Evolutionary conservation across 2,329 filamentous ascomycete genomes (phyloP).

Genomic region (Alternaria infectoria): DNA sequence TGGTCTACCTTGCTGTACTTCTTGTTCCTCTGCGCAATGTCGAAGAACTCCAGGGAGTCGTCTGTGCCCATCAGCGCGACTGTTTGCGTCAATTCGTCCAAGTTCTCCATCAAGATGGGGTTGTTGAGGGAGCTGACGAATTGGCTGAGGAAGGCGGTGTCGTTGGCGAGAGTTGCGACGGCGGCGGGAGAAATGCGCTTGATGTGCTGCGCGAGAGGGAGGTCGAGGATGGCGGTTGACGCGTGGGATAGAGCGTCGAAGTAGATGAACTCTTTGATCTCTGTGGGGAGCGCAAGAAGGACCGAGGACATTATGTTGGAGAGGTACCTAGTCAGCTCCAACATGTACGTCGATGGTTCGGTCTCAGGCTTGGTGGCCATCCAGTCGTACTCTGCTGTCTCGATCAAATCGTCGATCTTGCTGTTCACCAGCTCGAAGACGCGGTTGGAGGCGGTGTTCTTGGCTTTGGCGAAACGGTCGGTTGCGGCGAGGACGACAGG

Average conservation of each 20-base stretch:
- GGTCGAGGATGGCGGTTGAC: slow-evolving; percentile 78
- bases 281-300: slow-evolving; percentile 86
- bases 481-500: slow-evolving; percentile 83
- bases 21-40: slow-evolving; percentile 85
- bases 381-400: slow-evolving; percentile 98
- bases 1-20: slow-evolving; percentile 94
- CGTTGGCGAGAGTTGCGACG: slow-evolving; percentile 78
- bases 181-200: slow-evolving; percentile 87
- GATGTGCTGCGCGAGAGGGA: slow-evolving; percentile 79
- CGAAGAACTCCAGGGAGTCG: slow-evolving; percentile 96
- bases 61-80: slow-evolving; percentile 84
- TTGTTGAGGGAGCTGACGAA: slow-evolving; percentile 90
- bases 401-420: slow-evolving; percentile 96
- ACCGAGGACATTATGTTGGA: slow-evolving; percentile 97
- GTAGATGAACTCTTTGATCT: slow-evolving; percentile 98
- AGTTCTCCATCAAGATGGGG: slow-evolving; percentile 83
- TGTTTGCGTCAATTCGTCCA: slow-evolving; percentile 94
- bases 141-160: slow-evolving; percentile 80
- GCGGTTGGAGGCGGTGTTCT: slow-evolving; percentile 94
- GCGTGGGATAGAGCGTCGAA: slow-evolving; percentile 95
- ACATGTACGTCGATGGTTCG: slow-evolving; percentile 92
- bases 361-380: slow-evolving; percentile 65
- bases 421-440: slow-evolving; percentile 99
- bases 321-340: slow-evolving; percentile 89
- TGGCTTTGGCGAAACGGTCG: slow-evolving; percentile 83